Conservation (phyloP, 306 rosid genomes). For the Begonia peltatifolia region DNA sequence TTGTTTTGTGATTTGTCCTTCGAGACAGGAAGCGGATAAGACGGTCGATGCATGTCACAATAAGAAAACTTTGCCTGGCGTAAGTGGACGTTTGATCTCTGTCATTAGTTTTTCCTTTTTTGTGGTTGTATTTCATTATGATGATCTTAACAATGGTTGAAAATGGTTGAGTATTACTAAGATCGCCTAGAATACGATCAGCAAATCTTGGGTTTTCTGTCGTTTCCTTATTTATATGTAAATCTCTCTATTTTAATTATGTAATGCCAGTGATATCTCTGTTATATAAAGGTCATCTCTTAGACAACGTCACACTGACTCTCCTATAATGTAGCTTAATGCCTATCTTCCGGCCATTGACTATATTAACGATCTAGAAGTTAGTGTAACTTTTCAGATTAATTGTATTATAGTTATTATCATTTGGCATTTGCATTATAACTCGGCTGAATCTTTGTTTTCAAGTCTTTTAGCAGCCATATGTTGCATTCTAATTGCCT, state of each 20-base stretch:
- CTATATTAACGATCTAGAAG: background rate
- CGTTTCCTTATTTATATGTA: no score
- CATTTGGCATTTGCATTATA: no score
- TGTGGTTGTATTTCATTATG: background rate
- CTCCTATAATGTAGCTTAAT: no score
- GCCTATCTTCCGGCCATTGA: no score
- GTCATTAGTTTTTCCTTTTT: background rate
- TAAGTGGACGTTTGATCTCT: slow-evolving; percentile 20
- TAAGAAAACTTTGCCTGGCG: slow-evolving; percentile 86
- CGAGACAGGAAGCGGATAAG: slow-evolving; percentile 89
- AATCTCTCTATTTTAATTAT: no score
- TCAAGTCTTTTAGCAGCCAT: background rate
- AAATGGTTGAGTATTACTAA: background rate
- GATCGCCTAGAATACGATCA: background rate
- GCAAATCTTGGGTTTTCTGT: background rate
- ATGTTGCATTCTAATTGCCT: background rate
- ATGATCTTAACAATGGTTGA: background rate
- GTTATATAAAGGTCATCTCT: no score
- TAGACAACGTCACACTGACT: background rate
- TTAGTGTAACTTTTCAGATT: background rate
- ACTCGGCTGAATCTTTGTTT: background rate
- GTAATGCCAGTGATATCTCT: no score
- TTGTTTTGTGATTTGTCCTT: slow-evolving; percentile 83
- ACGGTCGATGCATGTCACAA: slow-evolving; percentile 96
- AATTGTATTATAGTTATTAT: background rate